Conservation (phyloP, 805 yeast genomes). For the Saturnispora bothae region DNA sequence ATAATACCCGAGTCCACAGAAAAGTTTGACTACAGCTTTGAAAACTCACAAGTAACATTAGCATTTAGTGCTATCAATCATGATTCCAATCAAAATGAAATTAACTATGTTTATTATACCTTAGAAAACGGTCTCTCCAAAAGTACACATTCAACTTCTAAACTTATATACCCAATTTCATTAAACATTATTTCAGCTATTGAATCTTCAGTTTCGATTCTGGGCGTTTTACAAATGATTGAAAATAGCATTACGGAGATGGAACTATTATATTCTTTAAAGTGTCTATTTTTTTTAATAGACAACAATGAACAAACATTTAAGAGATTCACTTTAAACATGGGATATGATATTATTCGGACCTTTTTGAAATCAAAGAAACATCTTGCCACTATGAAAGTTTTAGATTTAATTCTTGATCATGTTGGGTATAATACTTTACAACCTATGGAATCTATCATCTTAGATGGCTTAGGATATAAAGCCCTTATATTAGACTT, state of each 20-base stretch:
- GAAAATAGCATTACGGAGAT: conserved; percentile 33
- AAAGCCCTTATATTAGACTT: conserved; percentile 50
- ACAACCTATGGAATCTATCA: conserved; percentile 44
- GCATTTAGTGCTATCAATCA: too few species aligned
- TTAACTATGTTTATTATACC: too few species aligned
- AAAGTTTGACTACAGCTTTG: too few species aligned
- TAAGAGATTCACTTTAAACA: conserved; percentile 46
- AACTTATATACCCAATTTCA: too few species aligned
- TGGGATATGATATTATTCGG: conserved; percentile 51
- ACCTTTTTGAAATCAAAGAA: conserved; percentile 42
- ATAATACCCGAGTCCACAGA: too few species aligned
- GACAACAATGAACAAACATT: conserved; percentile 35
- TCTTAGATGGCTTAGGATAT: conserved; percentile 48
- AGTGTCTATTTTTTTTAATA: conserved; percentile 34
- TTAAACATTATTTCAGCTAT: conserved; percentile 16
- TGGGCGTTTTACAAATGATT: conserved; percentile 34
- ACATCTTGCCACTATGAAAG: conserved; percentile 28
- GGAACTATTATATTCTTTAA: conserved; percentile 27
- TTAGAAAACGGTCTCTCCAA: background rate
- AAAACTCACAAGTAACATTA: too few species aligned
- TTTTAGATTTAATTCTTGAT: conserved; percentile 38
- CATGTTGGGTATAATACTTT: conserved; percentile 46
- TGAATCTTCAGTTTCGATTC: conserved; percentile 42
- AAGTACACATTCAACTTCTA: background rate
- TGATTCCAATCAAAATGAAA: too few species aligned